Base-by-base conservation (phyloP, 495 filamentous ascomycete species). In the Aspergillus carlsbadensis region DNA sequence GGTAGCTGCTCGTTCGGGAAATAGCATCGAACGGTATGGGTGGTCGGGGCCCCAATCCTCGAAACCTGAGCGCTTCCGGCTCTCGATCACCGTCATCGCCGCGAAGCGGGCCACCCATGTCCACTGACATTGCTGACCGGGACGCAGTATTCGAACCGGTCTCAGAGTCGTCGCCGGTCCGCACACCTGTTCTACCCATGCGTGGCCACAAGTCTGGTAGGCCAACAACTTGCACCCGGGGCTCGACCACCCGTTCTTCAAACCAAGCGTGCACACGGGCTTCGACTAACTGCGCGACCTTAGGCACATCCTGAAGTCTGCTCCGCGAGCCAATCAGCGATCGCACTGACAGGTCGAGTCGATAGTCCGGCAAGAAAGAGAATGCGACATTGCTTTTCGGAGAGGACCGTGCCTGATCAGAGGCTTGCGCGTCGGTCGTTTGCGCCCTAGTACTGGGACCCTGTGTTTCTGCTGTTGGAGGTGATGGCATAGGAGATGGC, bases 241-340 rank as follows among this genome's bases (percentile, higher is more conserved):
- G 94, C 73, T 98, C 94, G 2, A 98, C 94, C 52, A 89, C 91
- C 29, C 94, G 84, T 65, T 98, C 94, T 67, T 98, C 94, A 61
- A 98, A 96, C 94, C 94, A 98, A 22, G 87, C 84, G 67, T 98
- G 94, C 6, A 98, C 80, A 7, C 93, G 82, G 5, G 86, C 85
- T 71, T 98, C 94, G 36, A 98, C 87, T 3, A 98, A 80, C 67
- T 97, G 92, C 0, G 95, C 95, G 46, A 98, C 95, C 69, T 98
- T 98, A 10, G 94, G 94, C 11, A 98, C 91, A 73, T 98, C 95
- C 68, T 97, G 93, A 10, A 98, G 75, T 17, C 95, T 78, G 34
- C 87, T 91, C 26, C 95, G 85, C 29, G 89, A 93, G 29, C 94
- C 94, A n/a, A 98, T 85, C 20, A 98, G 83, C 37, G 90, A 94